Base-by-base conservation (phyloP, 2,329 filamentous ascomycete genomes). In the Beauveria brongniartii region DNA sequence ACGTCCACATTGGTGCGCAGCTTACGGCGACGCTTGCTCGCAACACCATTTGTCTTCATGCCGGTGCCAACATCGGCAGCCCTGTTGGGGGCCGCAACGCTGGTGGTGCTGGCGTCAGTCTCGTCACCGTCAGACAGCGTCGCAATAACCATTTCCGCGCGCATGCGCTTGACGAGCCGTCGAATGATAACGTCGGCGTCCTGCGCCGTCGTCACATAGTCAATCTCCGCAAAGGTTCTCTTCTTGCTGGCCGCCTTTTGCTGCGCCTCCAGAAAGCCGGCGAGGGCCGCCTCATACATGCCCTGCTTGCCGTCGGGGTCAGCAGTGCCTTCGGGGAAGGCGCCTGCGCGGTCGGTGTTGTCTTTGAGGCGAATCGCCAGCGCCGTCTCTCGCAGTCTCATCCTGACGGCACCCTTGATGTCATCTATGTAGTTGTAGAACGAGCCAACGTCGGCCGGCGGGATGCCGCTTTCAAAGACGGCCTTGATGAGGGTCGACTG, bases 401-500 rank as follows among this genome's bases (percentile, higher is more conserved):
- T 83, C 59, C 91, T 85, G 6, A 86, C 86, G 63, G 83, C 84
- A 43, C 92, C 90, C 75, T 92, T 87, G 61, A 97, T 75, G 55
- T 91, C 91, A 62, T 82, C 79, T 65, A 97, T 84, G 75, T 97
- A 97, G 56, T 84, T 80, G 70, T 88, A 84, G 47, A 97, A 84
- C 24, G 85, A 80, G 52, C 82, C 75, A 62, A 90, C 86, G 74
- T 93, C 84, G 62, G 82, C 77, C 18, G 86, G 76, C 0, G 92
- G 90, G 48, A 97, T 83, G 64, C 83, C 82, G 65, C 85, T 76
- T 66, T 90, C 86, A 71, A 95, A 90, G 51, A 89, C 76, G 77
- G 95, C 86, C 73, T 94, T 93, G 70, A 97, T 83, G 14, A 97
- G 79, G 67, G 90, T 85, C 59, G 87, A 90, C 74, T 97, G 92